Conservation (phyloP, 148 eudicot species). For the Dysphania ambrosioides region DNA sequence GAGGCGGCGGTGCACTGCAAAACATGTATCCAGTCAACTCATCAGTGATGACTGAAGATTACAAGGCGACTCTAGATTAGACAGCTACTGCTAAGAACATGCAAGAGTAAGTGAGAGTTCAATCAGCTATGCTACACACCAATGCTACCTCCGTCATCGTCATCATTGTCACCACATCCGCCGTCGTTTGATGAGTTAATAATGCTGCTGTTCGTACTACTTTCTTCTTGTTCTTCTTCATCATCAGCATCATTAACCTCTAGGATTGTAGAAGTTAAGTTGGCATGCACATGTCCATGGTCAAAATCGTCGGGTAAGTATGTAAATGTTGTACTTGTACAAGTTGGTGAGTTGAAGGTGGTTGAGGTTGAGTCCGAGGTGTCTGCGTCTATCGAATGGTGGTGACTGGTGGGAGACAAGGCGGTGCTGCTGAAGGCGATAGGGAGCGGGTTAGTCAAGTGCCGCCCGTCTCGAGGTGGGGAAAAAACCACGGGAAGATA, state of each 20-base stretch:
- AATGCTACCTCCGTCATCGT: conserved; percentile 5
- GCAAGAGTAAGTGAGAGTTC: not conserved
- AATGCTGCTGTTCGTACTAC: conserved; percentile 4
- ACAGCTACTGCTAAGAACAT: not conserved
- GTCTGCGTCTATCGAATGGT: conserved; percentile 8
- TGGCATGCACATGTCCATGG: not conserved
- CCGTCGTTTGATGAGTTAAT: conserved; percentile 26
- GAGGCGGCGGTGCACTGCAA: conserved; percentile 27
- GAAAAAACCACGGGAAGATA: conserved; percentile 80
- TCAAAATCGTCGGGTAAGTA: too few species aligned
- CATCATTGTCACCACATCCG: not conserved
- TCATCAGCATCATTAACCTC: not conserved
- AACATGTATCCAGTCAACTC: conserved; percentile 22
- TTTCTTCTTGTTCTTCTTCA: not conserved
- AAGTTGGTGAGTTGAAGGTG: not conserved
- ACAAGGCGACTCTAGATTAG: conserved; percentile 5
- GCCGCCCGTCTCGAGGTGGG: conserved; percentile 81
- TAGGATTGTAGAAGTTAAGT: too few species aligned
- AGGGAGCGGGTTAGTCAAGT: conserved; percentile 54
- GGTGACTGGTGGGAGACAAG: conserved; percentile 12
- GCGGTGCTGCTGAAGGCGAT: conserved; percentile 33
- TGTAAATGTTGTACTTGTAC: conserved; percentile 9
- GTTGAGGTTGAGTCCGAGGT: conserved; percentile 7
- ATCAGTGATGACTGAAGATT: not conserved
- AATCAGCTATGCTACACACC: conserved; percentile 18